phyloP scores from a whole-genome alignment of 345 rosid genomes.

The Eucalyptus polybractea region DNA sequence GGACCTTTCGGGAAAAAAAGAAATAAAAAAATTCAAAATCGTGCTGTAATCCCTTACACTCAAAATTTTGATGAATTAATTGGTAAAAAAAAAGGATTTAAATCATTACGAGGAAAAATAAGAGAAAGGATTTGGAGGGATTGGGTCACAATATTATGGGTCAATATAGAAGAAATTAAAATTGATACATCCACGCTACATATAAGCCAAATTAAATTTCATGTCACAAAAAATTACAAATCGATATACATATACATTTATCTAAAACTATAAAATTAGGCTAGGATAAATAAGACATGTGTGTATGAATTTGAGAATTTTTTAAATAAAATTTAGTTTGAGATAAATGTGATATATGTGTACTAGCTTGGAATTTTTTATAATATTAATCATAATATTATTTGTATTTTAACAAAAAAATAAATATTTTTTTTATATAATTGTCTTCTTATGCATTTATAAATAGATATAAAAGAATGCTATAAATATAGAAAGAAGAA shows the following conservation, averaged over 20 bases:
- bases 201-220: background rate
- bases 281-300: no score
- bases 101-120: background rate
- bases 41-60: background rate
- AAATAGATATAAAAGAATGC: background rate
- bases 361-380: no score
- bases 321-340: background rate
- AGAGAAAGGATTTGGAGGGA: background rate
- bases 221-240: no score
- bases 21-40: background rate
- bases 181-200: background rate
- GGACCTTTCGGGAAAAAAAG: background rate
- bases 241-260: no score
- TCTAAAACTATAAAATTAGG: no score
- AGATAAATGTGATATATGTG: background rate
- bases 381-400: background rate
- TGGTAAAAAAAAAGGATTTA: background rate
- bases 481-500: background rate
- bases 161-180: background rate
- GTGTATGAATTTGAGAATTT: background rate
- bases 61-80: background rate
- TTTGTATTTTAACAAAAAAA: background rate
- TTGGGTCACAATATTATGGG: background rate
- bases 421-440: background rate
- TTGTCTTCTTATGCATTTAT: background rate